These are phyloP conservation scores for Hydrangea macrophylla DNA, from an alignment of 148 eudicot genomes.

Conservation along the genomic window DNA sequence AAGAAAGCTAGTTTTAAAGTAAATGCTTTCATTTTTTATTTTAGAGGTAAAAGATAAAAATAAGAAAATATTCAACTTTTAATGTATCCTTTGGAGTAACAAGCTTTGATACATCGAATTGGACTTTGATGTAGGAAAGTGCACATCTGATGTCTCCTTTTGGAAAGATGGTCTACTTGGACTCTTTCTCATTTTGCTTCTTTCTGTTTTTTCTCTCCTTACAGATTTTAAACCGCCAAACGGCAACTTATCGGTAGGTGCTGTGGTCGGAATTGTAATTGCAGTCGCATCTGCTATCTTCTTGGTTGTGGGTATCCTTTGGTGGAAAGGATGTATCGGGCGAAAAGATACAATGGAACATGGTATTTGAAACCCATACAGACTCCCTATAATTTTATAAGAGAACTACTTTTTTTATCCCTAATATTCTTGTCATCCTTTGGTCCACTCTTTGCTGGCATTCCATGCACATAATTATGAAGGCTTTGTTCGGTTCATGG, in stretches of 20 bases:
- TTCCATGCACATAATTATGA: background rate
- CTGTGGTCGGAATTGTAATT: slow-evolving; percentile 34
- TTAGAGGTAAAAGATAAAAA: too few relatives aligned
- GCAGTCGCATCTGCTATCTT: slow-evolving; percentile 15
- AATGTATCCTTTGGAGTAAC: too few relatives aligned
- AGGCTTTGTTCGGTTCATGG: background rate
- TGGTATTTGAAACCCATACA: slow-evolving; percentile 18
- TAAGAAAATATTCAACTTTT: too few relatives aligned
- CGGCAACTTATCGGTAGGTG: slow-evolving; percentile 25
- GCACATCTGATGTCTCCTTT: too few relatives aligned
- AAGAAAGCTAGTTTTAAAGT: too few relatives aligned
- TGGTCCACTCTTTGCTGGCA: background rate
- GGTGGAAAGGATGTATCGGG: slow-evolving; percentile 29
- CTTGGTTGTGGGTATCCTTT: slow-evolving; percentile 21
- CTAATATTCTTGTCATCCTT: background rate
- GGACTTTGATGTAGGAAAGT: too few relatives aligned
- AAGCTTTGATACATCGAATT: too few relatives aligned
- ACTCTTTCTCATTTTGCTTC: too few relatives aligned
- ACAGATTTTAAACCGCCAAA: slow-evolving; percentile 16
- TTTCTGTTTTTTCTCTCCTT: background rate
- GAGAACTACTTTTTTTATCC: background rate
- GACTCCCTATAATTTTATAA: background rate
- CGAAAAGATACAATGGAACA: slow-evolving; percentile 15
- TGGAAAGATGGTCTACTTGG: too few relatives aligned
- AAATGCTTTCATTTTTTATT: too few relatives aligned